Percentiles rank a stretch among this genome's conserved stretches.
Evolutionary conservation across 106 monocot species (phyloP).

Genomic region (Gastrodia elata): DNA sequence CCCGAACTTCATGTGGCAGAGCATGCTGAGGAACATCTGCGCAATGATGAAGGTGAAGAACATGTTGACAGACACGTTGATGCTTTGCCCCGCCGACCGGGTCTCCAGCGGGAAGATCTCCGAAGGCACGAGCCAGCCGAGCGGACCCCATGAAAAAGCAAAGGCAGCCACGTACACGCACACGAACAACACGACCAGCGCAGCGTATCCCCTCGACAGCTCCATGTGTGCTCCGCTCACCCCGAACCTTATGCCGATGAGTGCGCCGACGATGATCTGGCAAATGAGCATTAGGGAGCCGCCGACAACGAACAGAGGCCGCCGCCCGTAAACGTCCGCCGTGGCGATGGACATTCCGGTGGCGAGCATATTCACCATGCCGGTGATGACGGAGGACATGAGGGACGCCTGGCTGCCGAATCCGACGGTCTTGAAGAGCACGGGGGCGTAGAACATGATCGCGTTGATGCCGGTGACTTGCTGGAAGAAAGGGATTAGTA

Average conservation of each 20-base stretch:
- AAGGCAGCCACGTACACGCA: constrained; percentile 25
- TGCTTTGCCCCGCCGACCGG: constrained; percentile 17
- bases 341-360: constrained; percentile 5
- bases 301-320: background rate
- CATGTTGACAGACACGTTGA: constrained; percentile 19
- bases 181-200: constrained; percentile 11
- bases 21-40: constrained; percentile 10
- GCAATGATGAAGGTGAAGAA: constrained; percentile 9
- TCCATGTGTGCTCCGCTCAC: too few species aligned
- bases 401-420: background rate
- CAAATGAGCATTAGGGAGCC: constrained; percentile 1
- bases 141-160: too few species aligned
- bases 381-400: background rate
- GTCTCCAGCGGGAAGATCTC: constrained; percentile 26
- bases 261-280: constrained; percentile 20
- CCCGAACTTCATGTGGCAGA: constrained; percentile 18
- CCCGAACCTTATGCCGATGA: too few species aligned
- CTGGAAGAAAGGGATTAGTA: constrained; percentile 7
- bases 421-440: constrained; percentile 8
- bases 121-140: too few species aligned
- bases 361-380: constrained; percentile 2
- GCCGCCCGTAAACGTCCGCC: background rate
- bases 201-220: constrained; percentile 4
- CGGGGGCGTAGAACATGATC: constrained; percentile 12
- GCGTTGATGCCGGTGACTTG: constrained; percentile 13